These are phyloP conservation scores for Cryoendolithus antarcticus DNA, from an alignment of 2,329 filamentous ascomycete genomes.

Conservation along the genomic window DNA sequence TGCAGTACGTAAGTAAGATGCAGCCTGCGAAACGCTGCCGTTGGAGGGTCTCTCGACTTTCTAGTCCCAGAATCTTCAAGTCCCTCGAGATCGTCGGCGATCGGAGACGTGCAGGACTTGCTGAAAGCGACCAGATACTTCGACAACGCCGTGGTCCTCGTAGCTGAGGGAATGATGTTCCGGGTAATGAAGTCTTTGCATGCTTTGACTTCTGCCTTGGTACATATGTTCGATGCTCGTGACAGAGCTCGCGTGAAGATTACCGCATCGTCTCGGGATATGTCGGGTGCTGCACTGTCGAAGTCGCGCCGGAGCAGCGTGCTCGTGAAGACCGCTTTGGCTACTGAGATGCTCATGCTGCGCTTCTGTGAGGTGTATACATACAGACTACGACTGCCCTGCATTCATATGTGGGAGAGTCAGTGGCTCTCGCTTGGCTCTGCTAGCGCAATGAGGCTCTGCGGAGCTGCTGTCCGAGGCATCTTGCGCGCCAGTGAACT, in stretches of 20 bases:
- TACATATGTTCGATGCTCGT: slow-evolving; percentile 3
- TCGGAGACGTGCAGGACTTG: slow-evolving; percentile 6
- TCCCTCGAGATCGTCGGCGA: slow-evolving; percentile 7
- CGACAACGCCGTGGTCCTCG: slow-evolving; percentile 7
- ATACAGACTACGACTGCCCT: too few species aligned
- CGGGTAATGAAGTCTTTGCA: slow-evolving; percentile 13
- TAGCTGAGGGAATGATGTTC: slow-evolving; percentile 8
- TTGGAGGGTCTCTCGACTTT: slow-evolving; percentile 9
- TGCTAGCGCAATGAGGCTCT: too few species aligned
- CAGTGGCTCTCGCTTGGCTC: too few species aligned
- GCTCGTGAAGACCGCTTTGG: slow-evolving; percentile 1
- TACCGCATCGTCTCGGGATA: slow-evolving; percentile 1
- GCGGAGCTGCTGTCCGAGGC: too few species aligned
- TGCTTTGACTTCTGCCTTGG: slow-evolving; percentile 3
- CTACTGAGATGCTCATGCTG: neutral
- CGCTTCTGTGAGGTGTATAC: too few species aligned
- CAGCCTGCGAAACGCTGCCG: slow-evolving; percentile 11
- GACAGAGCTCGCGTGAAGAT: neutral
- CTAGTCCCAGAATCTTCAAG: slow-evolving; percentile 6
- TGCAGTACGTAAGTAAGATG: slow-evolving; percentile 13
- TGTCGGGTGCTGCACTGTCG: slow-evolving; percentile 1
- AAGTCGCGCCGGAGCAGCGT: slow-evolving; percentile 1
- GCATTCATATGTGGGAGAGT: too few species aligned
- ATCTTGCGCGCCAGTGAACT: too few species aligned
- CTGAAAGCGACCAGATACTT: slow-evolving; percentile 10